Conservation (phyloP, 2,329 filamentous ascomycete genomes). For the Talaromyces pinophilus region DNA sequence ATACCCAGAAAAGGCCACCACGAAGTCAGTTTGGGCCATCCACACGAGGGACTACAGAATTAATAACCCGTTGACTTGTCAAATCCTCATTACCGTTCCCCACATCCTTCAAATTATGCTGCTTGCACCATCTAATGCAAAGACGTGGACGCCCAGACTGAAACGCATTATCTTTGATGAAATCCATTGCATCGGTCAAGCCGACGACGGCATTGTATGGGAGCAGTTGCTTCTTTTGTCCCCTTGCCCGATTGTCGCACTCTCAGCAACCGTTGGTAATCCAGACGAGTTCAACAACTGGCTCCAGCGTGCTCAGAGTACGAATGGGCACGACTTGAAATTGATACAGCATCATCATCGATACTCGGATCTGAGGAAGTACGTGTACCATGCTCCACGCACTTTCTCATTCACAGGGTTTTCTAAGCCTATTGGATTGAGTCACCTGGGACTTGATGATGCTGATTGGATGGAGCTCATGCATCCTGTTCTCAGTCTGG, state of each 20-base stretch:
- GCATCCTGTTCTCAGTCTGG: constrained; percentile 66
- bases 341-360: constrained; percentile 69
- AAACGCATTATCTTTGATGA: constrained; percentile 81
- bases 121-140: constrained; percentile 64
- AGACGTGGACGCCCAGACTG: constrained; percentile 66
- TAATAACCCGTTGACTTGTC: constrained; percentile 71
- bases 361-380: constrained; percentile 79
- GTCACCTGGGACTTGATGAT: constrained; percentile 51
- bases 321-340: constrained; percentile 63
- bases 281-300: constrained; percentile 69
- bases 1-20: constrained; percentile 53
- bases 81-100: constrained; percentile 75
- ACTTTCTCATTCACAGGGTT: constrained; percentile 57
- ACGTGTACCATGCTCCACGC: constrained; percentile 60
- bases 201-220: constrained; percentile 75
- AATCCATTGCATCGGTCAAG: constrained; percentile 76
- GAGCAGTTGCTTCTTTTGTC: constrained; percentile 73
- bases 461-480: constrained; percentile 58
- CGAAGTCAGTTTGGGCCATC: constrained; percentile 74
- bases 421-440: constrained; percentile 25
- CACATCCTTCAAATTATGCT: constrained; percentile 80
- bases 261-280: constrained; percentile 79
- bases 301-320: constrained; percentile 65
- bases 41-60: constrained; percentile 74
- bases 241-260: constrained; percentile 74